These are phyloP conservation scores for Torulaspora microellipsoides DNA, from an alignment of 805 yeast species.

Conservation along the genomic window DNA sequence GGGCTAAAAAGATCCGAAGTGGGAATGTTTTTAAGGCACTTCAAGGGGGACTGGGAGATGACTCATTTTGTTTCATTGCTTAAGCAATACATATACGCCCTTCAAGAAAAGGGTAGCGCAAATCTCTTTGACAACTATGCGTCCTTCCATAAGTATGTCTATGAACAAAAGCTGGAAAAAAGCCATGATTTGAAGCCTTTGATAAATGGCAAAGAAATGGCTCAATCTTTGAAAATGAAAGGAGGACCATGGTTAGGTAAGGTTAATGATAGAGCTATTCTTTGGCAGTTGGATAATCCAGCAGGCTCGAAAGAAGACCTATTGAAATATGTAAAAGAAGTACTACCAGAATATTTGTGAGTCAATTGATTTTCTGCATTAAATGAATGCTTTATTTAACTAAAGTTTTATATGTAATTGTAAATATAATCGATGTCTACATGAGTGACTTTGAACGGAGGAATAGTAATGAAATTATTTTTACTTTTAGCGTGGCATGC, in stretches of 20 bases:
- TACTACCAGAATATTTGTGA: constrained; percentile 21
- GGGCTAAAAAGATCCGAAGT: constrained; percentile 47
- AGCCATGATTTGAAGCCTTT: constrained; percentile 51
- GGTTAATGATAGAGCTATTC: constrained; percentile 49
- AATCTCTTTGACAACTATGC: constrained; percentile 31
- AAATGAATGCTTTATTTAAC: too few species aligned
- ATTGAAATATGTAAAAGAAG: constrained; percentile 37
- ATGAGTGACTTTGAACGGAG: too few species aligned
- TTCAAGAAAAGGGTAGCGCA: neutral
- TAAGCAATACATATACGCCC: constrained; percentile 12
- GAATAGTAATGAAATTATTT: too few species aligned
- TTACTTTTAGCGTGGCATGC: too few species aligned
- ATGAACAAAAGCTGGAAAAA: constrained; percentile 20
- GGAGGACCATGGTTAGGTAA: constrained; percentile 86
- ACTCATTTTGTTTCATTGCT: constrained; percentile 37
- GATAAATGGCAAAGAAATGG: constrained; percentile 70
- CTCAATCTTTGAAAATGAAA: constrained; percentile 46
- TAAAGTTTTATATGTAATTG: too few species aligned
- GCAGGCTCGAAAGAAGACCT: constrained; percentile 49
- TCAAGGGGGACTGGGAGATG: constrained; percentile 49
- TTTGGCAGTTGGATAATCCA: constrained; percentile 81
- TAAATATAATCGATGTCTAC: too few species aligned
- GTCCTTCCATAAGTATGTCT: constrained; percentile 29
- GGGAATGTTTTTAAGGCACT: constrained; percentile 55
- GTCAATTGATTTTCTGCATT: too few species aligned